These are phyloP conservation scores for Talaromyces islandicus DNA, from an alignment of 2,329 filamentous ascomycete species.

Conservation along the genomic window DNA sequence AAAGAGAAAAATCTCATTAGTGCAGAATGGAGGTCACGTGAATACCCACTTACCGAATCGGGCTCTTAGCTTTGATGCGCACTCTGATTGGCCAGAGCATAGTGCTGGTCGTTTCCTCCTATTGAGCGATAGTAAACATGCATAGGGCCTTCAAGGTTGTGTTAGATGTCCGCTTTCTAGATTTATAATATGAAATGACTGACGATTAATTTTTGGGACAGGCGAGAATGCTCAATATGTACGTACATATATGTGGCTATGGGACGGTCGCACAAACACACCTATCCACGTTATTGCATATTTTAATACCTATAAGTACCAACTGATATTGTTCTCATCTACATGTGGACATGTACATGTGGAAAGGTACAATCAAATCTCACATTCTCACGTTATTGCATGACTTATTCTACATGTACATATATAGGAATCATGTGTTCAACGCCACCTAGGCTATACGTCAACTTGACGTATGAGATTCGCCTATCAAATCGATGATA, in stretches of 20 bases:
- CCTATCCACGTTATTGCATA: no score
- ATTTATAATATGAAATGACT: neutral
- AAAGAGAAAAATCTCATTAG: constrained; percentile 2
- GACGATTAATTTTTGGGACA: neutral
- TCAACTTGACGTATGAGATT: neutral
- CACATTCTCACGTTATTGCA: no score
- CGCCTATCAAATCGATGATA: neutral
- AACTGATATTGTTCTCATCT: no score
- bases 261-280: no score
- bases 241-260: no score
- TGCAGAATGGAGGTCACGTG: neutral
- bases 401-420: no score
- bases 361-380: no score
- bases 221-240: no score
- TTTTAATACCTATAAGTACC: no score
- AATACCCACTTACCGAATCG: neutral
- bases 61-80: neutral
- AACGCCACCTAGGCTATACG: neutral
- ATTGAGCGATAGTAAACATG: neutral
- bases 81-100: neutral
- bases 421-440: no score
- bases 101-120: no score
- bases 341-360: no score
- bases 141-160: neutral
- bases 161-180: neutral